A percentile compares a stretch with the other conserved stretches of the same genome.
Evolutionary conservation across 768 basidiomycete genomes (phyloP).

Genomic region (Rhodotorula paludigena): DNA sequence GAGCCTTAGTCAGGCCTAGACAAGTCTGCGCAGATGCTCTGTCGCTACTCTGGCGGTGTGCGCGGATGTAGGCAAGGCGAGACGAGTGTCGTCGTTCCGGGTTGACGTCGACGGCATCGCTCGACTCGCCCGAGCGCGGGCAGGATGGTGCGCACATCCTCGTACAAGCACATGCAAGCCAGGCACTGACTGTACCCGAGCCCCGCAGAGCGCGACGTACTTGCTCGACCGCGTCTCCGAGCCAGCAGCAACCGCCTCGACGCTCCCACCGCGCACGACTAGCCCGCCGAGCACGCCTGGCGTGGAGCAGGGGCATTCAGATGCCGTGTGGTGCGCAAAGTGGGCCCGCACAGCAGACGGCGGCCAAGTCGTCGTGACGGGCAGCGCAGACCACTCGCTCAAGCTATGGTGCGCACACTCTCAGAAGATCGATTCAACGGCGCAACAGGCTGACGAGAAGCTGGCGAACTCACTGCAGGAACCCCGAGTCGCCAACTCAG

Average conservation of each 20-base stretch:
- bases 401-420: conserved; percentile 22
- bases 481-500: background rate
- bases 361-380: conserved; percentile 24
- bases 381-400: conserved; percentile 21
- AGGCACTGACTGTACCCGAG: background rate
- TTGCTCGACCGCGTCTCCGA: conserved; percentile 9
- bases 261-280: background rate
- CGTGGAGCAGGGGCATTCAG: conserved; percentile 19
- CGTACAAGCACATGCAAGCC: background rate
- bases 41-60: too few relatives aligned
- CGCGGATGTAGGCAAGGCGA: too few relatives aligned
- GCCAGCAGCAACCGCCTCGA: background rate
- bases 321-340: conserved; percentile 23
- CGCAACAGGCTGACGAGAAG: background rate
- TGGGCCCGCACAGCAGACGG: conserved; percentile 14
- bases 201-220: conserved; percentile 25
- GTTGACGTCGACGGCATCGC: too few relatives aligned
- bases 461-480: background rate
- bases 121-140: too few relatives aligned
- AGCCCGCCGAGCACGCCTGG: background rate
- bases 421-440: background rate
- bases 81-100: too few relatives aligned
- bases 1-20: too few relatives aligned
- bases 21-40: too few relatives aligned
- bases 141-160: too few relatives aligned